Base-by-base conservation (phyloP, 169 alveolate species). In the Plasmodium blacklocki region DNA sequence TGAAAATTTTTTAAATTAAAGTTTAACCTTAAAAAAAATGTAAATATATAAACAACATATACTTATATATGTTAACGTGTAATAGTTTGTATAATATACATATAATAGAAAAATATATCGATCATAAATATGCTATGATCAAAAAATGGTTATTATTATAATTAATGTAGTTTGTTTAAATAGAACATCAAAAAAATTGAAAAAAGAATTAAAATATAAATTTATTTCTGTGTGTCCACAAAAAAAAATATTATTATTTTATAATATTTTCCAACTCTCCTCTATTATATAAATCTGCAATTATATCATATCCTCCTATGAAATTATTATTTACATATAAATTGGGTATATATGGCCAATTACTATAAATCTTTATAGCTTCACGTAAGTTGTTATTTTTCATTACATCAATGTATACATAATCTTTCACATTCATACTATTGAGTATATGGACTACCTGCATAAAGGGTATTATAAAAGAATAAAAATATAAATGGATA, bases 271-370 rank as follows among this genome's bases (percentile, higher is more conserved):
- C 96, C 23, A 97, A 93, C 26, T 95, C 88, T 19, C 98, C 98
- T 54, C 93, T 95, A 73, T 88, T 88, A 74, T 97, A 98, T 97
- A 97, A 95, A 72, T 96, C 98, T 23, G 93, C 80, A 47, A 97
- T 87, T 39, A 97, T 95, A 87, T 97, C 99, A 75, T 96, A 94
- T 18, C 98, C 98, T 6, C 99, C 98, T 39, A 97, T 85, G 59
- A 96, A 93, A 45, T 95, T 89, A 50, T 95, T 95, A 26, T 94
- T 88, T 21, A 95, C 88, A 64, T 93, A 96, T 19, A 95, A 88
- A 63, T 95, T 96, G 74, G 98, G 98, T 85, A 91, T 95, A 26
- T 97, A 95, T 18, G 97, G 97, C 98, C 98, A 96, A 60, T 91
- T 87, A 43, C 95, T 92, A 73, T 93, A 95, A 54, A 92, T 88